These are phyloP conservation scores for Saturnispora kantuleensis DNA, from an alignment of 805 yeast genomes.

Conservation along the genomic window DNA sequence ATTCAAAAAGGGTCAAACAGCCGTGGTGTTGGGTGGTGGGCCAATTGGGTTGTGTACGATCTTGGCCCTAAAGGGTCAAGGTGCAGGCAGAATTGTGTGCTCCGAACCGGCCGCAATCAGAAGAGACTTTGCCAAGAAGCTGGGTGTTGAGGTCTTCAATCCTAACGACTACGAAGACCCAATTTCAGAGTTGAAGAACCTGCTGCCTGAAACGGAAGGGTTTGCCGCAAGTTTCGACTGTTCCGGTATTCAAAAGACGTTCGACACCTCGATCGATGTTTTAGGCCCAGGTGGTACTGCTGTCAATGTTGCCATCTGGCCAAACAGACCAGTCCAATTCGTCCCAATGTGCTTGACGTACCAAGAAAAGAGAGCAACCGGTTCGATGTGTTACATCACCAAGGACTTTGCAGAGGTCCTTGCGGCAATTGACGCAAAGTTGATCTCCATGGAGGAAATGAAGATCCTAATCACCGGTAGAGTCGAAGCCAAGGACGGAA, in stretches of 20 bases:
- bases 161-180: constrained; percentile 35
- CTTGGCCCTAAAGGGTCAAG: constrained; percentile 42
- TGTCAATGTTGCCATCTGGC: constrained; percentile 62
- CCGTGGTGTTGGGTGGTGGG: constrained; percentile 51
- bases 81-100: constrained; percentile 42
- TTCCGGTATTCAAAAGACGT: constrained; percentile 46
- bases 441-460: constrained; percentile 35
- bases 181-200: constrained; percentile 28
- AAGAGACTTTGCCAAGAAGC: constrained; percentile 43
- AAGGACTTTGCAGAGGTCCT: constrained; percentile 50
- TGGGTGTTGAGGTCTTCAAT: constrained; percentile 42
- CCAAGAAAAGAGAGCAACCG: constrained; percentile 46
- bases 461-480: constrained; percentile 44
- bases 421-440: constrained; percentile 37
- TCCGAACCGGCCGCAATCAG: constrained; percentile 54
- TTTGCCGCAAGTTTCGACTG: constrained; percentile 44
- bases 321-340: constrained; percentile 37
- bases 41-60: constrained; percentile 54
- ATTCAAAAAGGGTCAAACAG: constrained; percentile 32
- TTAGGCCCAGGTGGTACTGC: constrained; percentile 45
- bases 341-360: constrained; percentile 47
- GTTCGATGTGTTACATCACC: constrained; percentile 52
- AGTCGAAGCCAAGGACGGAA: constrained; percentile 39
- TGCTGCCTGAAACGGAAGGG: constrained; percentile 35
- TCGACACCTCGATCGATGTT: constrained; percentile 40